These are phyloP conservation scores for Talaromyces sp. DNA, from an alignment of 2,329 filamentous ascomycete species.

Conservation along the genomic window DNA sequence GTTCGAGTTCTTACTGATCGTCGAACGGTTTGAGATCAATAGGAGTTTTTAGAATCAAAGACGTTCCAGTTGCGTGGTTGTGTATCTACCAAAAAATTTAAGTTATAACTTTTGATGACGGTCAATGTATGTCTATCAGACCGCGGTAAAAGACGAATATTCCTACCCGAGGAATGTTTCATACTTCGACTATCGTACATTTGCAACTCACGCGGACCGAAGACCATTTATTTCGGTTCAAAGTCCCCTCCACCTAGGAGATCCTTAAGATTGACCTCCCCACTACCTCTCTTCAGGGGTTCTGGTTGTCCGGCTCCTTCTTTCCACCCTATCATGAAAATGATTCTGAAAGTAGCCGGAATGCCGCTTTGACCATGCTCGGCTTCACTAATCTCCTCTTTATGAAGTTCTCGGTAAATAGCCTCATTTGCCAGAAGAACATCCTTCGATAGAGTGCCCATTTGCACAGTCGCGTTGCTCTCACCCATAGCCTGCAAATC, in stretches of 20 bases:
- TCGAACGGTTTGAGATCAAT: slow-evolving; percentile 64
- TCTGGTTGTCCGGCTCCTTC: slow-evolving; percentile 71
- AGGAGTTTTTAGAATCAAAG: slow-evolving; percentile 8
- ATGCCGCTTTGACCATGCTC: slow-evolving; percentile 50
- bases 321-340: slow-evolving; percentile 99
- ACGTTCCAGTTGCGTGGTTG: slow-evolving; percentile 4
- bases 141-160: not conserved
- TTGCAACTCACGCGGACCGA: not conserved
- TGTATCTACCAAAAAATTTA: slow-evolving; percentile 1
- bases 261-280: slow-evolving; percentile 83
- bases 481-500: slow-evolving; percentile 97
- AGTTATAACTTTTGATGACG: not conserved
- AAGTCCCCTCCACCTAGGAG: slow-evolving; percentile 53
- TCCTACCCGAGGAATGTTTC: not conserved
- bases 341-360: slow-evolving; percentile 89
- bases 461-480: slow-evolving; percentile 78
- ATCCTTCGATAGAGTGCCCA: slow-evolving; percentile 72
- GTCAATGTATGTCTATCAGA: not conserved
- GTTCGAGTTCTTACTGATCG: slow-evolving; percentile 94
- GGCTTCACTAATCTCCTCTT: slow-evolving; percentile 51
- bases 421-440: slow-evolving; percentile 81
- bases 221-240: slow-evolving; percentile 14
- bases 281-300: slow-evolving; percentile 77
- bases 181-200: not conserved
- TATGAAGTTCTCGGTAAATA: slow-evolving; percentile 84